Percentiles rank a stretch among this genome's conserved stretches.
Evolutionary conservation across 2,329 filamentous ascomycete species (phyloP).

Genomic region (Sporothrix humicola): DNA sequence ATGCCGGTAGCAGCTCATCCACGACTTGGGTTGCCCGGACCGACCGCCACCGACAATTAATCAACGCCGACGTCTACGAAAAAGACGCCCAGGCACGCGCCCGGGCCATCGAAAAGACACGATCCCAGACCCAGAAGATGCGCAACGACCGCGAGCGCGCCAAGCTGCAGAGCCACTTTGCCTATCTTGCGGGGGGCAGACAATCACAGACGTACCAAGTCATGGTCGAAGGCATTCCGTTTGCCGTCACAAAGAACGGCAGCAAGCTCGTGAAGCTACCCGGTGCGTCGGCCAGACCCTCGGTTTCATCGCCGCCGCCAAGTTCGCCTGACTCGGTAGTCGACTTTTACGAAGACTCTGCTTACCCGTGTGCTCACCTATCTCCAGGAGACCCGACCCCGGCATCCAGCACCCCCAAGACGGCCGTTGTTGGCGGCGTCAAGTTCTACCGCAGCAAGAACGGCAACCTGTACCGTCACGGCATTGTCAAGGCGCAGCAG

Average conservation of each 20-base stretch:
- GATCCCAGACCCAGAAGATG: constrained; percentile 60
- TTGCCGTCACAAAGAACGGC: constrained; percentile 74
- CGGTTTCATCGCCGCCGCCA: neutral
- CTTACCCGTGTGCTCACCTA: constrained; percentile 41
- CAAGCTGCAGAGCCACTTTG: constrained; percentile 58
- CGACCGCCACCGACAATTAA: constrained; percentile 80
- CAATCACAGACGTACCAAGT: constrained; percentile 62
- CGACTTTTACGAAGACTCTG: constrained; percentile 33
- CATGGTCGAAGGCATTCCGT: constrained; percentile 72
- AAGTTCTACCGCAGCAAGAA: constrained; percentile 85
- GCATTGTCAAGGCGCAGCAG: constrained; percentile 71
- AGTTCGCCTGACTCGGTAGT: neutral
- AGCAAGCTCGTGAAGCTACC: constrained; percentile 79
- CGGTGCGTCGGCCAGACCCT: constrained; percentile 58
- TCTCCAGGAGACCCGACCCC: constrained; percentile 62
- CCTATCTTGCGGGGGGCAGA: constrained; percentile 45
- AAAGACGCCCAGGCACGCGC: constrained; percentile 71
- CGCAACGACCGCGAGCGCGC: constrained; percentile 64
- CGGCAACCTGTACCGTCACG: constrained; percentile 81
- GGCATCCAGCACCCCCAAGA: constrained; percentile 74
- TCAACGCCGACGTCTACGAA: constrained; percentile 79
- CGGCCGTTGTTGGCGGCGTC: constrained; percentile 73
- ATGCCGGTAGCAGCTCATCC: constrained; percentile 39
- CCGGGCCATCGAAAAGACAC: constrained; percentile 74
- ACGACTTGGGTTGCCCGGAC: constrained; percentile 71